These are phyloP conservation scores for Picochlorum sp. DNA, from an alignment of 139 green algal genomes.

Conservation along the genomic window DNA sequence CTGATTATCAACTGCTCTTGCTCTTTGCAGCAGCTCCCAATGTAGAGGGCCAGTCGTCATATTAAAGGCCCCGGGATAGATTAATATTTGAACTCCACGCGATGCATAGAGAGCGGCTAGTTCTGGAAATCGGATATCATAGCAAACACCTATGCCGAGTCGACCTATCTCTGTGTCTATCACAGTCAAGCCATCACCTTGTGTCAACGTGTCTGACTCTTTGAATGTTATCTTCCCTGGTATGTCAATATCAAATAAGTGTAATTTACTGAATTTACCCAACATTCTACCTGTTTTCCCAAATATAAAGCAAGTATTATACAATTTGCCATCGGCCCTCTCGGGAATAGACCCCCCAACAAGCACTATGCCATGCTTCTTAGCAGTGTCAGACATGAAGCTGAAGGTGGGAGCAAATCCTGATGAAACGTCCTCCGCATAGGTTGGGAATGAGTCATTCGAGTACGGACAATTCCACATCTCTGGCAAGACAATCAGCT, in stretches of 20 bases:
- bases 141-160: conserved; percentile 93
- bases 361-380: conserved; percentile 21
- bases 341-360: conserved; percentile 83
- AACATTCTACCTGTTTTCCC: conserved; percentile 57
- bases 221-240: conserved; percentile 95
- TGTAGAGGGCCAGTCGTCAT: conserved; percentile 70
- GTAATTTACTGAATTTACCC: conserved; percentile 82
- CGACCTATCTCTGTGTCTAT: conserved; percentile 73
- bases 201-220: conserved; percentile 80
- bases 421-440: conserved; percentile 80
- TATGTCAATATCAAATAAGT: conserved; percentile 99
- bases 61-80: conserved; percentile 67
- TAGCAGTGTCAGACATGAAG: conserved; percentile 27
- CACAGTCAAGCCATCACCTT: conserved; percentile 57
- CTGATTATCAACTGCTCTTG: conserved; percentile 89
- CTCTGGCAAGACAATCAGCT: conserved; percentile 80
- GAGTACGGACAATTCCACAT: conserved; percentile 98
- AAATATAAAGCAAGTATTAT: conserved; percentile 97
- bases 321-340: conserved; percentile 56
- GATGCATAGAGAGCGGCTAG: conserved; percentile 74
- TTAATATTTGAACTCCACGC: conserved; percentile 67
- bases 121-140: conserved; percentile 96
- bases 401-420: conserved; percentile 28
- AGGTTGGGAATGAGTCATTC: conserved; percentile 86
- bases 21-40: conserved; percentile 87